Conservation (phyloP, 1,284 basidiomycete species). For the Sporisorium sorghi region DNA sequence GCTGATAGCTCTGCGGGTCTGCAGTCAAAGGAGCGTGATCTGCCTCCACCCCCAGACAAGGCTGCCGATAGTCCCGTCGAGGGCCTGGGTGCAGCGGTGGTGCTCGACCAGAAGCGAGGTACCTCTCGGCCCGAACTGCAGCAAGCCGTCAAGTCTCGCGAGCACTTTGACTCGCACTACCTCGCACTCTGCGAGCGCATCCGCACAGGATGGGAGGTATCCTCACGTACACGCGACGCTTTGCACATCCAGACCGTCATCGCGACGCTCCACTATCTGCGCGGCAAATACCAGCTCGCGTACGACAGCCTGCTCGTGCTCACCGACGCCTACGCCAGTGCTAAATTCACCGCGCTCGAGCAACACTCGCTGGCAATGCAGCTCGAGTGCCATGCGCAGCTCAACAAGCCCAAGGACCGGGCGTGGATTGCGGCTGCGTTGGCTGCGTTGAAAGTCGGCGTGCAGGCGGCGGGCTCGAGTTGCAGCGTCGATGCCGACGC, state of each 20-base stretch:
- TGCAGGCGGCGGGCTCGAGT: neutral
- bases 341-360: constrained; percentile 82
- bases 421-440: constrained; percentile 78
- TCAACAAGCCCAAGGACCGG: constrained; percentile 75
- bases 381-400: constrained; percentile 75
- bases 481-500: constrained; percentile 10
- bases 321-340: constrained; percentile 71
- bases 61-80: neutral
- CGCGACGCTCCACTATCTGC: constrained; percentile 80
- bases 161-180: constrained; percentile 61
- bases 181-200: constrained; percentile 78
- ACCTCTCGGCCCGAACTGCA: constrained; percentile 75
- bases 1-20: too few species aligned
- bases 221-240: constrained; percentile 83
- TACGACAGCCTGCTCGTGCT: constrained; percentile 26
- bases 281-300: constrained; percentile 22
- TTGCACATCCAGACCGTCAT: constrained; percentile 84
- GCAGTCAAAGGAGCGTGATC: constrained; percentile 22
- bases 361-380: constrained; percentile 79
- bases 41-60: constrained; percentile 31
- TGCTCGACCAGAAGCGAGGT: constrained; percentile 15
- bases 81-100: constrained; percentile 11
- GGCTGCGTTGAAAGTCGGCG: constrained; percentile 29
- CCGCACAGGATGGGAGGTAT: constrained; percentile 81
- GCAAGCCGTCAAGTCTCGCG: constrained; percentile 73